Base-by-base conservation (phyloP, 371 early-diverging fungal genomes). In the Mitosporidium daphniae region DNA sequence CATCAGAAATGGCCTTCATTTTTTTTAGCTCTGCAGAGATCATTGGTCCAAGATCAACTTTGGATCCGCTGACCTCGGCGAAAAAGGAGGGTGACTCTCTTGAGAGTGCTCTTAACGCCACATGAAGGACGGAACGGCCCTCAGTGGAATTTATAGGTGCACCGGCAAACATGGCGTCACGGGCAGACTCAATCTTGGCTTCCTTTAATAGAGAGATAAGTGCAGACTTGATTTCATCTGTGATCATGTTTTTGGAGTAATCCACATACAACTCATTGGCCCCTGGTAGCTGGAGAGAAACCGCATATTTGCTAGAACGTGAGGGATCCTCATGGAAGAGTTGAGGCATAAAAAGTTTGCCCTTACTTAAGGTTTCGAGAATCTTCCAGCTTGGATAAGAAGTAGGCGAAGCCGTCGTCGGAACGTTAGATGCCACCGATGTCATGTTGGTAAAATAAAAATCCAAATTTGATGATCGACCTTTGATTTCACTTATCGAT, bases 121-220 rank as follows among this genome's bases (percentile, higher is more conserved):
- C 53, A 41, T 95, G 95, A 17, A 95, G 61, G 16, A 93, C 97
- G 13, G 84, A 63, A 22, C 93, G 69, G 33, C 73, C 52, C 54
- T 95, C 97, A 16, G 97, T 91, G 34, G 69, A 70, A 55, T 95
- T 95, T 48, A 95, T 84, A 33, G 53, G 60, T 29, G 70, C 69
- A 25, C 94, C 93, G n/a, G 41, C 31, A 38, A 82, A 84, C 86
- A 93, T 84, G 44, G 59, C 59, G 28, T 59, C 48, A 30, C 77
- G 60, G 58, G 60, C 60, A 25, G 57, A 60, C 38, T 62, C 63
- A 20, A 86, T 64, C 25, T 67, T 54, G 21, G 69, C 58, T 41
- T 77, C 75, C 31, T 54, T 51, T 37, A 64, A 72, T 30, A 86
- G 53, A 12, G 57, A 51, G 9, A 80, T 35, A 32, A 86, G 54